Percentiles rank a stretch among this genome's conserved stretches.
phyloP scores from a whole-genome alignment of 768 basidiomycete genomes.

The Russula emetica region DNA sequence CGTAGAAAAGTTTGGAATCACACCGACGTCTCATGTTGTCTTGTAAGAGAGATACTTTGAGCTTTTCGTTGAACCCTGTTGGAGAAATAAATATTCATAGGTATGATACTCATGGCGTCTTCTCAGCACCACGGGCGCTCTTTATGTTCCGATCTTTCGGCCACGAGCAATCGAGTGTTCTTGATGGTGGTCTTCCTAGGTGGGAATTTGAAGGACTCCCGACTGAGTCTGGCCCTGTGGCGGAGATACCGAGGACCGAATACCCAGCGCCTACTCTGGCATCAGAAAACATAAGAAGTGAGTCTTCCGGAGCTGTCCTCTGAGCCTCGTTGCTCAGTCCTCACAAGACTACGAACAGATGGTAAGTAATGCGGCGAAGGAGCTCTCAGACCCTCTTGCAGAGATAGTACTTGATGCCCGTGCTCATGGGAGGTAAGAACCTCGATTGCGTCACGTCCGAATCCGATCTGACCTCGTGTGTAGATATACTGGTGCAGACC shows the following conservation, averaged over 20 bases:
- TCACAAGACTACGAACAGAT: slow-evolving; percentile 74
- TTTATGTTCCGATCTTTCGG: slow-evolving; percentile 95
- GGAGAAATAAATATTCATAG: slow-evolving; percentile 37
- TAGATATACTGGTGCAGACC: slow-evolving; percentile 75
- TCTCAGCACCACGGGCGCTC: slow-evolving; percentile 86
- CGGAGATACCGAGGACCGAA: slow-evolving; percentile 30
- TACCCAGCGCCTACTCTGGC: slow-evolving; percentile 57
- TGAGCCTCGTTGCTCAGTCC: slow-evolving; percentile 1
- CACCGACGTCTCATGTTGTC: slow-evolving; percentile 71
- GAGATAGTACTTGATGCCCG: slow-evolving; percentile 88
- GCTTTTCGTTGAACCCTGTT: slow-evolving; percentile 7
- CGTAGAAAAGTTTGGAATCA: slow-evolving; percentile 69
- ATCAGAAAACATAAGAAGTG: slow-evolving; percentile 31
- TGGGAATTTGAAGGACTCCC: slow-evolving; percentile 68
- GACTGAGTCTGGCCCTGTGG: slow-evolving; percentile 40
- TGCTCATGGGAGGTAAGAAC: slow-evolving; percentile 64
- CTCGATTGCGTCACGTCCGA: slow-evolving; percentile 8
- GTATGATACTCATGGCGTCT: slow-evolving; percentile 88
- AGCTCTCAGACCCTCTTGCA: slow-evolving; percentile 43
- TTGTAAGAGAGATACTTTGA: slow-evolving; percentile 44
- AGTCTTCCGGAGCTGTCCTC: neutral
- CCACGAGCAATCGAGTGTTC: slow-evolving; percentile 77
- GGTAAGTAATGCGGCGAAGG: slow-evolving; percentile 57
- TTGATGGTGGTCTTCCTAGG: slow-evolving; percentile 88
- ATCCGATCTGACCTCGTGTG: slow-evolving; percentile 8